Evolutionary conservation across 345 rosid species (phyloP).

Genomic region (Eucalyptus leucophloia): DNA sequence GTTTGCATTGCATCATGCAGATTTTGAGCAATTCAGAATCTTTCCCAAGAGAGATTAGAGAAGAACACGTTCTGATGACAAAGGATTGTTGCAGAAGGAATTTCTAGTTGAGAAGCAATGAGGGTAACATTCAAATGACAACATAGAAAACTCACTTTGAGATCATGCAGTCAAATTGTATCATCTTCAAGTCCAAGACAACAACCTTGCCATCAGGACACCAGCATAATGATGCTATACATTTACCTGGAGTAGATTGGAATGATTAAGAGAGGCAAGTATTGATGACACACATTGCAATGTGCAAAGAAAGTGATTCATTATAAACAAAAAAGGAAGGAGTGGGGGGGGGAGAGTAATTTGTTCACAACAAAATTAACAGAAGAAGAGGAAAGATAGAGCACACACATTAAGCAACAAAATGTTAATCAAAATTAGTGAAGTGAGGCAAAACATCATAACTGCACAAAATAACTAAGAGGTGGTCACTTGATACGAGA

Average conservation of each 20-base stretch:
- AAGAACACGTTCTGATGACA: not conserved
- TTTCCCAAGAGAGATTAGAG: not conserved
- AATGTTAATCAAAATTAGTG: too few relatives aligned
- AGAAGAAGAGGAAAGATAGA: not conserved
- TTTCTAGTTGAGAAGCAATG: not conserved
- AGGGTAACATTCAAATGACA: not conserved
- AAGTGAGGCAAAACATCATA: too few relatives aligned
- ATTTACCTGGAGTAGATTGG: not conserved
- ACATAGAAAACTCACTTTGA: too few relatives aligned
- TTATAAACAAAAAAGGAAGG: not conserved
- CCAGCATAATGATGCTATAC: not conserved
- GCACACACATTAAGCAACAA: too few relatives aligned
- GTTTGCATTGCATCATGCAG: not conserved
- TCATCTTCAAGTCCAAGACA: too few relatives aligned
- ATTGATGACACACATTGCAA: not conserved
- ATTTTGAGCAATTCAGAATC: not conserved
- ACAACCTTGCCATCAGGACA: not conserved
- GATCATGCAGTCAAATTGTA: rapidly evolving
- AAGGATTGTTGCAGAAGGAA: not conserved
- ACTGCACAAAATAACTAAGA: too few relatives aligned
- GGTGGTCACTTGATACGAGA: too few relatives aligned
- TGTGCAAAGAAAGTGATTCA: not conserved
- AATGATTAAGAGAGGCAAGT: not conserved
- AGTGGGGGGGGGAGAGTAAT: not conserved
- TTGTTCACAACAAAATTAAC: not conserved